Evolutionary conservation across 805 yeast genomes (phyloP).

Genomic region (Ascoidea tarda): DNA sequence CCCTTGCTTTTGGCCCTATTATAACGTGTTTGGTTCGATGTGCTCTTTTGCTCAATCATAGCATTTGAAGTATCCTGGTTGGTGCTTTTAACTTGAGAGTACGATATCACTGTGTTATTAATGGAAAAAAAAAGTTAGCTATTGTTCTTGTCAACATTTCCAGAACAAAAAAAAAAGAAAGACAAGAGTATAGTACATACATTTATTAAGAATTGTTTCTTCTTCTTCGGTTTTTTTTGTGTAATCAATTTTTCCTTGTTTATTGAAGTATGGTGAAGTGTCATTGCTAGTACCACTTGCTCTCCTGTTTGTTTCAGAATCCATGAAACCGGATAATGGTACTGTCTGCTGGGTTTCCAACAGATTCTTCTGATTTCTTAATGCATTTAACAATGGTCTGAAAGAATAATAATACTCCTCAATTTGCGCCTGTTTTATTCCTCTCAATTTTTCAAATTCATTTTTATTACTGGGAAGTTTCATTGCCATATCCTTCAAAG

Average conservation of each 20-base stretch:
- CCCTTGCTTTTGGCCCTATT: no score
- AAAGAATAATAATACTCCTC: slow-evolving; percentile 5
- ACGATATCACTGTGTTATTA: not conserved
- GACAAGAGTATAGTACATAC: no score
- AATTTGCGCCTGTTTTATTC: slow-evolving; percentile 13
- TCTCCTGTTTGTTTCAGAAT: not conserved
- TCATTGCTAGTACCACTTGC: not conserved
- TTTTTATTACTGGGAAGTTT: slow-evolving; percentile 35
- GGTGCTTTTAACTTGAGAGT: no score
- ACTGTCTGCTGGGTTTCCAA: not conserved
- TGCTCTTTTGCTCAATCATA: no score
- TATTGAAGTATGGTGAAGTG: not conserved
- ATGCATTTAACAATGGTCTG: not conserved
- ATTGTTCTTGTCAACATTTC: no score
- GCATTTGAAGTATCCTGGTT: not conserved
- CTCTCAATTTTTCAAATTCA: slow-evolving; percentile 28
- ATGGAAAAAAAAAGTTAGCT: not conserved
- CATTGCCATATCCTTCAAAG: slow-evolving; percentile 40
- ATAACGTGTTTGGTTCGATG: no score
- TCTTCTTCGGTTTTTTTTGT: not conserved
- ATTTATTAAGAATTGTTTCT: not conserved
- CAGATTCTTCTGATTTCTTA: not conserved
- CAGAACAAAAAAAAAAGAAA: no score
- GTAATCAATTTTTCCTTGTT: no score
- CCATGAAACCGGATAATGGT: not conserved